Evolutionary conservation across 768 basidiomycete genomes (phyloP).

Genomic region (Trametes coccinea): DNA sequence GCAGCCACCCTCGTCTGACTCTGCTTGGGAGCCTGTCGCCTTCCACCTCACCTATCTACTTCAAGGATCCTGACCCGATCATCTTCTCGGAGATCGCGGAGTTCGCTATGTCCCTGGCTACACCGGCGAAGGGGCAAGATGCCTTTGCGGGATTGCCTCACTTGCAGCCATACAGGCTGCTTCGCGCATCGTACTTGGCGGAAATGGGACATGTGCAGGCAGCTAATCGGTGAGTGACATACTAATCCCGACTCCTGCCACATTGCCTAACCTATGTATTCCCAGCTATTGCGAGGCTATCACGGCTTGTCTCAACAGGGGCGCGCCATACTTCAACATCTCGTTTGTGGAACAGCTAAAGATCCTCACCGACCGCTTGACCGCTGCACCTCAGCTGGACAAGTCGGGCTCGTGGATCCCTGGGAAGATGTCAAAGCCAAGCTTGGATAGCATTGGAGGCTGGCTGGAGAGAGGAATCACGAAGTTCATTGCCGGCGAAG

Average conservation of each 20-base stretch:
- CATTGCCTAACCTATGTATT: not conserved
- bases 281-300: conserved; percentile 93
- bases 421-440: conserved; percentile 86
- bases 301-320: conserved; percentile 58
- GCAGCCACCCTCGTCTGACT: conserved; percentile 64
- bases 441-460: conserved; percentile 85
- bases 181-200: conserved; percentile 72
- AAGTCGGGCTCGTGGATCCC: conserved; percentile 85
- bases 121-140: conserved; percentile 82
- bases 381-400: conserved; percentile 70
- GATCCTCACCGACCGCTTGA: conserved; percentile 75
- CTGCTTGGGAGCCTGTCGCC: conserved; percentile 68
- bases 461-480: conserved; percentile 93
- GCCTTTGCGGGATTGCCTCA: conserved; percentile 79
- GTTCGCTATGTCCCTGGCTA: conserved; percentile 80
- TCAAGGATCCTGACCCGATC: conserved; percentile 70
- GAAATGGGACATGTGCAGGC: conserved; percentile 78
- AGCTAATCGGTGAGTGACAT: conserved; percentile 64
- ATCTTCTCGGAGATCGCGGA: conserved; percentile 90
- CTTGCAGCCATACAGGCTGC: conserved; percentile 83
- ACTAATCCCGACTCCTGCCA: not conserved
- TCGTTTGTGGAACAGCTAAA: conserved; percentile 73
- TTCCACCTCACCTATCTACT: conserved; percentile 45
- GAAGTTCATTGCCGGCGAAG: conserved; percentile 93
- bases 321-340: conserved; percentile 66